Base-by-base conservation (phyloP, 768 basidiomycete species). In the Xerocomus spinulosus region DNA sequence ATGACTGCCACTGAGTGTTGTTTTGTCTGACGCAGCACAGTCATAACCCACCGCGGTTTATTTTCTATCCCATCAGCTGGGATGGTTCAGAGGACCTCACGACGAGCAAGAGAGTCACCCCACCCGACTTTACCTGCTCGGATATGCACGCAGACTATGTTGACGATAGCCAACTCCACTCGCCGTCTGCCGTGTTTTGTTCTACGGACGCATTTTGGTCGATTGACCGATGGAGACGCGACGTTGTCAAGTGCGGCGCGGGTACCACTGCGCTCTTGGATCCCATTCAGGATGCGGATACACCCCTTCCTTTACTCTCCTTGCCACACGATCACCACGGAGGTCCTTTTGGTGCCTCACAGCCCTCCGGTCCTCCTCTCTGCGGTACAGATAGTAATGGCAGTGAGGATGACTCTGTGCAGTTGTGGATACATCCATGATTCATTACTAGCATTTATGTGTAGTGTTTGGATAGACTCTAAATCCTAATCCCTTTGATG, bases 131-230 rank as follows among this genome's bases (percentile, higher is more conserved):
- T 24, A 15, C 23, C 15, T 25, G 13, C 42, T 20, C 18, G 6
- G 35, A 33, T 21, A 32, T 44, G 3, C 20, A 23, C 15, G 38
- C 38, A 41, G 36, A 52, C 10, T 35, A 28, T n/a, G 15, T 23
- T 1, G 44, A 52, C n/a, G 76, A 77, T 52, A 75, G 71, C 43
- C 58, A 72, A 33, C 62, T 73, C 46, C 61, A 46, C 45, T 54
- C 50, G 28, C 52, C 55, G 34, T 54, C 53, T 5, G 52, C 57
- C 21, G 54, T 60, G 9, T 57, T 53, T 25, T 58, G 32, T 23
- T 51, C 51, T 6, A 45, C 53, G 18, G 58, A 68, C 39, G 54
- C 58, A 18, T 61, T 53, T 25, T 45, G 29, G 36, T 59, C 52
- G 5, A 62, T 61, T 28, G 57, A 61, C 41, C 53, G 38, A 17